Base-by-base conservation (phyloP, 1,284 basidiomycete species). In the Leccinum ponderosum region DNA sequence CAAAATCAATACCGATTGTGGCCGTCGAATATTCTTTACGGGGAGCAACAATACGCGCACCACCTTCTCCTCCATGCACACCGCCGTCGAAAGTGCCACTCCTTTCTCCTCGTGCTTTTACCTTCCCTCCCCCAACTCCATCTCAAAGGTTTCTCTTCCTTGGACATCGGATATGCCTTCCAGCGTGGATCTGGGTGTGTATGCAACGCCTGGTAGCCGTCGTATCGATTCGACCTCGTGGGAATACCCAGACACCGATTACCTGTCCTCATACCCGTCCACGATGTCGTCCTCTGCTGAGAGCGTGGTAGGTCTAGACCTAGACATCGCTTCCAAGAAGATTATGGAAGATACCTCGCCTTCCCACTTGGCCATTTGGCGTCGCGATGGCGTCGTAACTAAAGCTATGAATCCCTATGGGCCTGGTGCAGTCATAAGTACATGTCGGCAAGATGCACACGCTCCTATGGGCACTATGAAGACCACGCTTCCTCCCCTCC, bases 41-140 rank as follows among this genome's bases (percentile, higher is more conserved):
- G 77, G 78, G 52, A 80, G 78, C 67, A 74, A 77, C 64, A 75
- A 77, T 44, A 83, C 84, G 60, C 78, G 76, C 60, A 86, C 86
- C 25, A 78, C 81, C 2, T 75, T 78, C 27, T 86, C 85, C 29
- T 84, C 87, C 37, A 89, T 90, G 87, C 87, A 87, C 63, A 90
- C 88, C 7, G 88, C 88, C 25, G 83, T 89, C 55, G 88, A 90
- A 68, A 82, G 82, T 58, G 77, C 81, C 59, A 78, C 80, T 11
- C 74, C 73, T 9, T 82, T 82, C 65, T 79, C 81, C 17, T 83
- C 84, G 2, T 81, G 83, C 53, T 85, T 82, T 64, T 84, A 81
- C 66, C 73, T 85, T 55, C 76, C 76, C 56, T 81, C 80, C 27
- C 75, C 80, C 5, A 68, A 76, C 15, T 78, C 81, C 8, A 66